Evolutionary conservation across 441 rosid genomes (phyloP).

Genomic region (Raphanus hybrid): DNA sequence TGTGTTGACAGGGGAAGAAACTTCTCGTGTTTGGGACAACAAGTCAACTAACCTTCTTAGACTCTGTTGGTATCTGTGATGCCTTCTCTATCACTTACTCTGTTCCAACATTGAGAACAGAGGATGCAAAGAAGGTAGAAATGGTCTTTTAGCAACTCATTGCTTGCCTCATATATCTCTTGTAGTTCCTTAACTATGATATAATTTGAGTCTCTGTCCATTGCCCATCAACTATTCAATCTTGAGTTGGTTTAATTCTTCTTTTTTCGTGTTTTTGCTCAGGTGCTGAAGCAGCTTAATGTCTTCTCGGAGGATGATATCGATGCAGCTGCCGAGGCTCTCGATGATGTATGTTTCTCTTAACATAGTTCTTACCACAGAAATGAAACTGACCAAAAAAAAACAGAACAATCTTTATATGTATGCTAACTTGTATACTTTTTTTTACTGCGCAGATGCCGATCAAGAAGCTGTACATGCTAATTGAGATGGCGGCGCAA

Average conservation of each 20-base stretch:
- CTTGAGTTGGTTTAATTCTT: no score
- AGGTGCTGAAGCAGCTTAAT: slow-evolving; percentile 77
- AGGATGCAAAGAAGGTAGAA: slow-evolving; percentile 88
- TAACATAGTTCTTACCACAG: not conserved
- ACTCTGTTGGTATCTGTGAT: slow-evolving; percentile 75
- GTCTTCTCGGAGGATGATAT: slow-evolving; percentile 76
- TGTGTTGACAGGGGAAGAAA: slow-evolving; percentile 72
- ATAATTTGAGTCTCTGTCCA: no score
- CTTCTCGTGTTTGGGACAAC: slow-evolving; percentile 95
- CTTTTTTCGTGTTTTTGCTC: not conserved
- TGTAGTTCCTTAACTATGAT: no score
- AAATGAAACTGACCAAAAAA: not conserved
- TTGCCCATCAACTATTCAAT: no score
- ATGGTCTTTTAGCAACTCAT: slow-evolving; percentile 2
- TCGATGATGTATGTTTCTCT: slow-evolving; percentile 68
- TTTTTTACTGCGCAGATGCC: slow-evolving; percentile 57
- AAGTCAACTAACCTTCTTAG: slow-evolving; percentile 87
- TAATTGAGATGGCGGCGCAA: slow-evolving; percentile 93
- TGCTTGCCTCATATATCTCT: no score
- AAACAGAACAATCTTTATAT: not conserved
- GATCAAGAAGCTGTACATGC: slow-evolving; percentile 85
- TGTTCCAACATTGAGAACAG: slow-evolving; percentile 73
- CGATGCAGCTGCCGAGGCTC: slow-evolving; percentile 76
- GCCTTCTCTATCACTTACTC: slow-evolving; percentile 77
- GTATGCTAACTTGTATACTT: not conserved